Conservation (phyloP, 495 filamentous ascomycete genomes). For the Baudoinia panamericana region DNA sequence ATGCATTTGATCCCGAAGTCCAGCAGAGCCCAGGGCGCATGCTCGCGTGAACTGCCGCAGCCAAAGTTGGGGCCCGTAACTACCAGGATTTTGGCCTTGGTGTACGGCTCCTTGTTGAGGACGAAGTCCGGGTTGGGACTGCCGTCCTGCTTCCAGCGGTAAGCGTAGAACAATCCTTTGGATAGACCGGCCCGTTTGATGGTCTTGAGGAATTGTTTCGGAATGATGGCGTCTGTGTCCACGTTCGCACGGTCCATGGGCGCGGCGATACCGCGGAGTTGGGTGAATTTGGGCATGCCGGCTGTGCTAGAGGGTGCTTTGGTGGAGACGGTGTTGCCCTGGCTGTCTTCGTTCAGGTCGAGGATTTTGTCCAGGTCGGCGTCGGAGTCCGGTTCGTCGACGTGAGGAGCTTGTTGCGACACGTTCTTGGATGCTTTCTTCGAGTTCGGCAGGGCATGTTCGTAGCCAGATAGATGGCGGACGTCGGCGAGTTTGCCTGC, state of each 20-base stretch:
- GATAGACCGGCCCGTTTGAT: conserved; percentile 96
- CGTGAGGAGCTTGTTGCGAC: conserved; percentile 45
- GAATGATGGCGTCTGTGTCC: conserved; percentile 97
- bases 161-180: conserved; percentile 70
- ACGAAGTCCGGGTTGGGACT: conserved; percentile 68
- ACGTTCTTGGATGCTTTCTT: conserved; percentile 45
- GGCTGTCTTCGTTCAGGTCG: conserved; percentile 61
- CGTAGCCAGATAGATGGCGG: conserved; percentile 48
- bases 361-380: conserved; percentile 62
- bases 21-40: conserved; percentile 92
- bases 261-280: conserved; percentile 75
- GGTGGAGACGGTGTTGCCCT: conserved; percentile 44
- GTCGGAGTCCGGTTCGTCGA: conserved; percentile 63
- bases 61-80: conserved; percentile 93
- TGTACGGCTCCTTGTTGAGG: conserved; percentile 83
- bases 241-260: conserved; percentile 80
- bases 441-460: conserved; percentile 14
- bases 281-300: conserved; percentile 70
- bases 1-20: conserved; percentile 94
- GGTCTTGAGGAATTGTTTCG: conserved; percentile 98
- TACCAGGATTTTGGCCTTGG: conserved; percentile 76
- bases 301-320: conserved; percentile 37
- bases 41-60: conserved; percentile 85
- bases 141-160: conserved; percentile 62
- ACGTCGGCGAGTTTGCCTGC: conserved; percentile 86